Conservation (phyloP, 2,329 filamentous ascomycete genomes). For the Fusarium chlamydosporum region DNA sequence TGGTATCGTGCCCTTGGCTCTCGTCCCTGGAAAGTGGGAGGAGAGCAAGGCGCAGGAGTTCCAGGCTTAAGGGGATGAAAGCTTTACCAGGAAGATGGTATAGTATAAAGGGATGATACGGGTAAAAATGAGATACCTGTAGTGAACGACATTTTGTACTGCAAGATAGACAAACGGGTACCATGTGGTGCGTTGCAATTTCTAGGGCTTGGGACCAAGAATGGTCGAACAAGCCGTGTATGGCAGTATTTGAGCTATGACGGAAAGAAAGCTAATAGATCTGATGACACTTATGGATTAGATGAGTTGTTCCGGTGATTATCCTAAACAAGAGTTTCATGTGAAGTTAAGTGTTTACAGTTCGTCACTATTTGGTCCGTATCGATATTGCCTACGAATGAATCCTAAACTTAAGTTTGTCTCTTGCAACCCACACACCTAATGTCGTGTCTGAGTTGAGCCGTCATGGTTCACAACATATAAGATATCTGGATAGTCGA, state of each 20-base stretch:
- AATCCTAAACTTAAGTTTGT: slow-evolving; percentile 1
- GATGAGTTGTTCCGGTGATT: slow-evolving; percentile 9
- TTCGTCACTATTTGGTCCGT: neutral
- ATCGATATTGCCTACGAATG: neutral
- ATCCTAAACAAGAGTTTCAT: neutral
- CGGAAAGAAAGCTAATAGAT: slow-evolving; percentile 53
- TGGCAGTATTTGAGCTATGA: slow-evolving; percentile 52
- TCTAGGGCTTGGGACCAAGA: slow-evolving; percentile 43
- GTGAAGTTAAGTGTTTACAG: neutral
- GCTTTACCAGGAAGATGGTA: slow-evolving; percentile 22
- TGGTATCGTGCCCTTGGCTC: slow-evolving; percentile 94
- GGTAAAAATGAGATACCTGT: slow-evolving; percentile 45
- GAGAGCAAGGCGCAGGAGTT: slow-evolving; percentile 74
- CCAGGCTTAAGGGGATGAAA: slow-evolving; percentile 61
- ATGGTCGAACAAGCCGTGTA: slow-evolving; percentile 48
- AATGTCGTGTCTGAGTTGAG: neutral
- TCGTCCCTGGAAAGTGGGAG: slow-evolving; percentile 76
- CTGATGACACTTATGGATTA: slow-evolving; percentile 46
- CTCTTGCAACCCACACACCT: neutral
- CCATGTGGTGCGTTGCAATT: slow-evolving; percentile 49
- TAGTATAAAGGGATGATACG: slow-evolving; percentile 43
- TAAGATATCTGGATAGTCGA: neutral
- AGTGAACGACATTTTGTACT: slow-evolving; percentile 53
- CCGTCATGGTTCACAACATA: slow-evolving; percentile 10
- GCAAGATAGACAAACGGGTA: slow-evolving; percentile 54